Evolutionary conservation across 2,329 filamentous ascomycete genomes (phyloP).

Genomic region (Thelonectria rubi): DNA sequence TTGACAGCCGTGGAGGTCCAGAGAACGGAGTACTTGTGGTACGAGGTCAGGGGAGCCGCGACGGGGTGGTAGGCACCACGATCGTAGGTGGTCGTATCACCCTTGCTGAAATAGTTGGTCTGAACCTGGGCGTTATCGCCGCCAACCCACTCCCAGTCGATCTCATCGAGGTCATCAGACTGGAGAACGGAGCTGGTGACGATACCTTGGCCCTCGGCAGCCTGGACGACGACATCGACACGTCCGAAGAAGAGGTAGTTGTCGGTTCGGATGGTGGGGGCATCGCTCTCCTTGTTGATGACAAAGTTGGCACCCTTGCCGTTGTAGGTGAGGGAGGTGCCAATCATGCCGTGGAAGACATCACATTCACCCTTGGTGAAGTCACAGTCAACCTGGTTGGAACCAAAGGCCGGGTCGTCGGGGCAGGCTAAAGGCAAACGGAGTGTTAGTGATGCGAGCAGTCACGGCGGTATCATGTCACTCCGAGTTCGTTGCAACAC

Average conservation of each 20-base stretch:
- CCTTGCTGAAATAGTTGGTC: conserved; percentile 86
- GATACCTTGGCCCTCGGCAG: conserved; percentile 82
- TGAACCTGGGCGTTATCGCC: conserved; percentile 78
- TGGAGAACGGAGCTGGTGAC: conserved; percentile 91
- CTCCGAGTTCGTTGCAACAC: no score
- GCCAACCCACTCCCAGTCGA: conserved; percentile 97
- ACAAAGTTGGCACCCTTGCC: conserved; percentile 64
- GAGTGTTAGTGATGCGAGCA: background rate
- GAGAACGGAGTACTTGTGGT: conserved; percentile 74
- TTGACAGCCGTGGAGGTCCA: conserved; percentile 71
- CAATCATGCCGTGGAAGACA: conserved; percentile 57
- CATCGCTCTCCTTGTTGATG: conserved; percentile 73
- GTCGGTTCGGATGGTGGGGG: conserved; percentile 76
- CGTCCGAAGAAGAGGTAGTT: conserved; percentile 98
- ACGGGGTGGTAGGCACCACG: conserved; percentile 72
- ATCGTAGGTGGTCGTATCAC: conserved; percentile 75
- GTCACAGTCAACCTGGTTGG: conserved; percentile 66
- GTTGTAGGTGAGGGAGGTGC: conserved; percentile 60
- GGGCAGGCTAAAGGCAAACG: conserved; percentile 66
- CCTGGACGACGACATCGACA: conserved; percentile 81
- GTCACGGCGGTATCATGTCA: no score
- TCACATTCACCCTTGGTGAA: conserved; percentile 78
- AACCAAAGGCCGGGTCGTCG: conserved; percentile 79
- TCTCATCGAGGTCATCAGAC: conserved; percentile 85
- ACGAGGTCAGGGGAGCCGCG: conserved; percentile 60